phyloP scores from a whole-genome alignment of 2,329 filamentous ascomycete genomes.

The Tolypocladium tundrense region DNA sequence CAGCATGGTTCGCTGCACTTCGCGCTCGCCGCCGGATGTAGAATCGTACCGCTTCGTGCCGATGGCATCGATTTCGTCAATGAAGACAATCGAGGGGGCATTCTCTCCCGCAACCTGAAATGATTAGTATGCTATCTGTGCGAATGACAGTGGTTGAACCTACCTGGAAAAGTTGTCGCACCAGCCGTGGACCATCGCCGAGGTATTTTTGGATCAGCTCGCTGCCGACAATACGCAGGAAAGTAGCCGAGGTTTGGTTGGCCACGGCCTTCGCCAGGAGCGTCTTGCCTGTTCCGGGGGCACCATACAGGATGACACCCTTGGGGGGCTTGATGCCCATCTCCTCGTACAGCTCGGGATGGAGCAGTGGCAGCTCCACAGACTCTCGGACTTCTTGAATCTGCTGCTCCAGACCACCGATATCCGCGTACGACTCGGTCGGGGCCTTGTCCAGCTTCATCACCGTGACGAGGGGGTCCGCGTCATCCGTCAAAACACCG shows the following conservation, averaged over 20 bases:
- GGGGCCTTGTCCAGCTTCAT: conserved; percentile 99
- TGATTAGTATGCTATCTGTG: conserved; percentile 4
- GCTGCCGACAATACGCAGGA: conserved; percentile 91
- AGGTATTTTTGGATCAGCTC: conserved; percentile 98
- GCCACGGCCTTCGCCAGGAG: conserved; percentile 93
- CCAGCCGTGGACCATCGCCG: conserved; percentile 86
- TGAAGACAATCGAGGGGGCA: conserved; percentile 94
- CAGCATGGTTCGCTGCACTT: conserved; percentile 97
- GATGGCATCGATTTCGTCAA: conserved; percentile 98
- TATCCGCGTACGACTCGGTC: conserved; percentile 96
- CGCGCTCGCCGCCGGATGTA: conserved; percentile 90
- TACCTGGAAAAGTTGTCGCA: conserved; percentile 89
- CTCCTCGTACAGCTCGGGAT: conserved; percentile 96
- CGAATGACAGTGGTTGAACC: conserved; percentile 6
- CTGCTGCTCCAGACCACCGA: conserved; percentile 87
- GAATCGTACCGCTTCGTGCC: conserved; percentile 98
- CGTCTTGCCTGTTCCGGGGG: conserved; percentile 93
- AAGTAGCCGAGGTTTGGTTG: conserved; percentile 97
- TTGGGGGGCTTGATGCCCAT: conserved; percentile 99
- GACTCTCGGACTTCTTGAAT: conserved; percentile 98
- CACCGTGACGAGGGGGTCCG: conserved; percentile 89
- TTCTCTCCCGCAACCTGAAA: conserved; percentile 82
- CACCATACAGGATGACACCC: conserved; percentile 97
- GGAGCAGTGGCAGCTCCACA: conserved; percentile 86
- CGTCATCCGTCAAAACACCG: conserved; percentile 90